Evolutionary conservation across 2,329 filamentous ascomycete species (phyloP), one percentile per base, ranked within the genome.

Genomic region (Fusarium haematococcum): DNA sequence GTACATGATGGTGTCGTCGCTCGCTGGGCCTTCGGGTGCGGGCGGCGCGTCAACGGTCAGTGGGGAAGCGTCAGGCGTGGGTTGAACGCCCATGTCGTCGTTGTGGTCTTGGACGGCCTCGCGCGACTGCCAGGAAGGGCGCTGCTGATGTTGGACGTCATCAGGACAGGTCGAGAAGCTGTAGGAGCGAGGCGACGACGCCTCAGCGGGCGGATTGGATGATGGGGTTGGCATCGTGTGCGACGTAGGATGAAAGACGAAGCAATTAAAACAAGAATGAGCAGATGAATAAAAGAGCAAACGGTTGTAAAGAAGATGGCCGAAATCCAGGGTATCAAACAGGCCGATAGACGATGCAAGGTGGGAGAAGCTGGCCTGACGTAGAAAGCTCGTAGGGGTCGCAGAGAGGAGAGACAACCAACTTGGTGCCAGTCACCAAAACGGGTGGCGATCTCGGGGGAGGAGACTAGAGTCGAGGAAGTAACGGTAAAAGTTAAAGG

Each of bases 161-260:
- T 87, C 85, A 67, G 85, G 85, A 67, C 85, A 87, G 73, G 84
- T 84, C 54, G 83, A 84, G 73, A 85, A 84, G 65, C 77, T 79
- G 66, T 83, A 80, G 6, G 82, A 80, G 66, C 80, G 81, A 52
- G 83, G 81, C 54, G 83, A 83, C 43, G 81, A 77, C 35, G 81
- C 80, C 70, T 83, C 80, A 52, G 83, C 80, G 56, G 82, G 82
- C 68, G 81, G 82, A 75, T 85, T 84, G 63, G 84, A 82, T 18
- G 85, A 86, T 67, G 85, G 85, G 27, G 85, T 87, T 71, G 85
- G 85, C 85, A 87, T 87, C 73, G 66, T 84, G 67, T 58, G 60
- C 54, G 69, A 69, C 50, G 68, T 68, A 60, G 63, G n/a, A 63
- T 30, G 45, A 35, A 25, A 63, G 61, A 41, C 39, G 48, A 59